Conservation (phyloP, 805 yeast species). For the Myxozyma sirexii region DNA sequence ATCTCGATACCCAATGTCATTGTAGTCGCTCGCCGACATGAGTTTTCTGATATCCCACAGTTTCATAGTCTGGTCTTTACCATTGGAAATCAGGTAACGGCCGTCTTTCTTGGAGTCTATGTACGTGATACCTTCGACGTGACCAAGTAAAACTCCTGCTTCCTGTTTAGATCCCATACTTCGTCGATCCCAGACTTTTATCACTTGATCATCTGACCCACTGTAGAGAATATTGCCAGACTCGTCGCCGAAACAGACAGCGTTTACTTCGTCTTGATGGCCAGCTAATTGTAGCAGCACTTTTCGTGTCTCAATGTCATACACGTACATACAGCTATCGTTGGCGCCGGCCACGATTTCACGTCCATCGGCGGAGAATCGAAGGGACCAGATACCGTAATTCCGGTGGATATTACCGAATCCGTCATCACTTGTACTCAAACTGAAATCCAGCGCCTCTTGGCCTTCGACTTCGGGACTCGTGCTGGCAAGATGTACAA, state of each 20-base stretch:
- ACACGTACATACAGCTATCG: conserved; percentile 28
- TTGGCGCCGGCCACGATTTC: conserved; percentile 38
- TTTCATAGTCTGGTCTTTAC: conserved; percentile 41
- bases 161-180: conserved; percentile 25
- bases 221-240: conserved; percentile 48
- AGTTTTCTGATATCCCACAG: conserved; percentile 41
- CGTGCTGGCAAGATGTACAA: conserved; percentile 34
- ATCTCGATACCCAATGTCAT: conserved; percentile 11
- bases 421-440: conserved; percentile 1
- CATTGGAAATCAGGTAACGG: conserved; percentile 38
- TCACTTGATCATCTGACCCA: conserved; percentile 56
- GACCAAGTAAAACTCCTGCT: conserved; percentile 40
- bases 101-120: conserved; percentile 39
- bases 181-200: conserved; percentile 53
- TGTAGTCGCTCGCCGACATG: conserved; percentile 17
- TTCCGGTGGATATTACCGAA: conserved; percentile 2
- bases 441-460: conserved; percentile 21
- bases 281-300: conserved; percentile 25
- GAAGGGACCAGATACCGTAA: conserved; percentile 35
- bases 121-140: conserved; percentile 40
- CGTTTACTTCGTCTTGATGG: conserved; percentile 39
- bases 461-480: conserved; percentile 31
- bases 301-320: conserved; percentile 33
- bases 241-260: conserved; percentile 38
- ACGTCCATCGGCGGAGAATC: conserved; percentile 35